phyloP scores from a whole-genome alignment of 2,329 filamentous ascomycete species.

The Cordyceps cicadae region DNA sequence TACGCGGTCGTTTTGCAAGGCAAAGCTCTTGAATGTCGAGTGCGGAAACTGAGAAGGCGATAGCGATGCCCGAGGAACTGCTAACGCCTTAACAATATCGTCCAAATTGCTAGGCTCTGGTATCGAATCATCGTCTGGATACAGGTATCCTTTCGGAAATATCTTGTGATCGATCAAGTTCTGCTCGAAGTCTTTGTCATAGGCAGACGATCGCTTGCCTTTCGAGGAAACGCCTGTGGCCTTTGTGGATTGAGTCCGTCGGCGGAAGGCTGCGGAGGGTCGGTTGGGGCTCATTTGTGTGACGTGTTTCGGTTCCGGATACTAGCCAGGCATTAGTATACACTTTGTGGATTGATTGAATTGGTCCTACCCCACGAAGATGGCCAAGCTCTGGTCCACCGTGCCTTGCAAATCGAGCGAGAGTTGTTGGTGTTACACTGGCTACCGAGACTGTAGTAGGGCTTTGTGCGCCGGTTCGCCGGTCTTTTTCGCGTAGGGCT shows the following conservation, averaged over 20 bases:
- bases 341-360: background rate
- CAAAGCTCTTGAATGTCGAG: conserved; percentile 22
- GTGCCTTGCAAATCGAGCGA: conserved; percentile 11
- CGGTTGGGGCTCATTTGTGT: background rate
- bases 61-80: conserved; percentile 22
- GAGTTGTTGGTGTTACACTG: background rate
- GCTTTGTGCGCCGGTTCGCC: conserved; percentile 14
- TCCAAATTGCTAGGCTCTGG: conserved; percentile 4
- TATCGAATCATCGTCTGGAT: background rate
- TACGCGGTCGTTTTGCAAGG: conserved; percentile 19
- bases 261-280: background rate
- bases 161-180: conserved; percentile 28
- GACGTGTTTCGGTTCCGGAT: background rate
- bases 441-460: background rate
- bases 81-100: background rate
- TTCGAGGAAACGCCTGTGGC: conserved; percentile 9
- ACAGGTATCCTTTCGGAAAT: conserved; percentile 16
- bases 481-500: conserved; percentile 21
- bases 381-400: conserved; percentile 18
- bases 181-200: conserved; percentile 28
- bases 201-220: conserved; percentile 19
- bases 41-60: conserved; percentile 27
- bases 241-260: conserved; percentile 14
- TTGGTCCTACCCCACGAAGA: conserved; percentile 17
- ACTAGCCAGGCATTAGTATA: background rate